Conservation (phyloP, 2,329 filamentous ascomycete species). For the Penicillium sp. region DNA sequence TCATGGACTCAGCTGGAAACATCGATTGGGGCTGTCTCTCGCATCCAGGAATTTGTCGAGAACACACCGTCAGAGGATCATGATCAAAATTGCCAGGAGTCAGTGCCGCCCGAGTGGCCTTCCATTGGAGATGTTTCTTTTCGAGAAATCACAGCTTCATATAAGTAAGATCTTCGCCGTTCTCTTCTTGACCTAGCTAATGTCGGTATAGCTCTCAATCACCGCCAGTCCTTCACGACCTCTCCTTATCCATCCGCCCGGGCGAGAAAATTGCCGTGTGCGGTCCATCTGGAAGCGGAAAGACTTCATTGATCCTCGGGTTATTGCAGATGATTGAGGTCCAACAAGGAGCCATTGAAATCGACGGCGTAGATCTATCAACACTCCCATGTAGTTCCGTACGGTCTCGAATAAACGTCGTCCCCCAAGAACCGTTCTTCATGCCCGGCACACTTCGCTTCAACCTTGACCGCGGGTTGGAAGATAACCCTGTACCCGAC, state of each 20-base stretch:
- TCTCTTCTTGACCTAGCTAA: not conserved
- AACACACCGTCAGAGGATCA: conserved; percentile 34
- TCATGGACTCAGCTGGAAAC: conserved; percentile 29
- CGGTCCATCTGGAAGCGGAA: conserved; percentile 29
- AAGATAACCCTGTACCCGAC: conserved; percentile 31
- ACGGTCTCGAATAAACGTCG: conserved; percentile 24
- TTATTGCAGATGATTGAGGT: conserved; percentile 33
- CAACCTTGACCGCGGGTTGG: conserved; percentile 30
- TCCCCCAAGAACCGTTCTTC: conserved; percentile 33
- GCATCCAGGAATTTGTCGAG: conserved; percentile 52
- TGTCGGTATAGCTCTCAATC: not conserved
- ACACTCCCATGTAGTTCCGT: conserved; percentile 18
- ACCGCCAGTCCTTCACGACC: conserved; percentile 25
- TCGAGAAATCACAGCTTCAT: conserved; percentile 14
- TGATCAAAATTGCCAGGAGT: not conserved
- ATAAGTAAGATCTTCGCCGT: conserved; percentile 1
- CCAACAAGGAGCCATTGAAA: conserved; percentile 24
- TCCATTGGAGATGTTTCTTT: conserved; percentile 22
- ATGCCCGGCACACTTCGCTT: conserved; percentile 29
- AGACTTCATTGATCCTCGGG: conserved; percentile 25
- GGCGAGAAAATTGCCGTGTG: conserved; percentile 38
- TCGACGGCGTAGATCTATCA: conserved; percentile 30
- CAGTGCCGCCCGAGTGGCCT: conserved; percentile 23
- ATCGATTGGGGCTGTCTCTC: conserved; percentile 42
- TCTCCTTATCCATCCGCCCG: conserved; percentile 28